Evolutionary conservation across 2,329 filamentous ascomycete genomes (phyloP), one percentile per base, ranked within the genome.

Genomic region (Fusarium tupiense): DNA sequence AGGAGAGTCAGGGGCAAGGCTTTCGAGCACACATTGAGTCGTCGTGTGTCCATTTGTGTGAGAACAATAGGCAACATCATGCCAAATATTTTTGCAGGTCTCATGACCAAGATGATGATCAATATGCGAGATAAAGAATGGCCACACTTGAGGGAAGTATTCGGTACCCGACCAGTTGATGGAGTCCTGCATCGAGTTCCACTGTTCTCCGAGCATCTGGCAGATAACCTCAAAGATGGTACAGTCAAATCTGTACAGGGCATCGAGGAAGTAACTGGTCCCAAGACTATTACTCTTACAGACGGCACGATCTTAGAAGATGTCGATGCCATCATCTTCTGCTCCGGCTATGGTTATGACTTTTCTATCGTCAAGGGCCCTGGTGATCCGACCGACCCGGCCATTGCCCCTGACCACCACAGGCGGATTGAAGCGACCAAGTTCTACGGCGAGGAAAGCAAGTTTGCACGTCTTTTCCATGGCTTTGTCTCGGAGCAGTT

Each of bases 311-410:
- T 78, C 10, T 47, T 83, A 33, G 75, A 80, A 14, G 79, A 82
- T 26, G 72, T 82, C 8, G 81, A 83, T 54, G 77, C 78, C 62
- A 79, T 83, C 54, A 73, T 83, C 49, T 73, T 79, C 63, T 82
- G 80, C 66, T 78, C 80, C 2, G 81, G 81, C 3, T 83, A 82
- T 47, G 63, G 73, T n/a, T 75, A 78, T 46, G 77, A 80, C 59
- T 74, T 81, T 49, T 80, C 80, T 11, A 47, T 80, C 1, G 60
- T 82, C 29, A 65, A 76, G n/a, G 80, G 79, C 5, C 47, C 71
- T 12, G 80, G 77, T 10, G 67, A 80, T 54, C 80, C 78, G n/a
- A 75, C 72, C 17, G 71, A 81, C 41, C 58, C 76, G 10, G 70
- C 65, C 4, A 68, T 72, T n/a, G 74, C 80, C 8, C 77, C 80